Percentiles rank a stretch among this genome's conserved stretches.
These are phyloP conservation scores for Lachnellula suecica DNA, from an alignment of 2,329 filamentous ascomycete species.

Conservation along the genomic window DNA sequence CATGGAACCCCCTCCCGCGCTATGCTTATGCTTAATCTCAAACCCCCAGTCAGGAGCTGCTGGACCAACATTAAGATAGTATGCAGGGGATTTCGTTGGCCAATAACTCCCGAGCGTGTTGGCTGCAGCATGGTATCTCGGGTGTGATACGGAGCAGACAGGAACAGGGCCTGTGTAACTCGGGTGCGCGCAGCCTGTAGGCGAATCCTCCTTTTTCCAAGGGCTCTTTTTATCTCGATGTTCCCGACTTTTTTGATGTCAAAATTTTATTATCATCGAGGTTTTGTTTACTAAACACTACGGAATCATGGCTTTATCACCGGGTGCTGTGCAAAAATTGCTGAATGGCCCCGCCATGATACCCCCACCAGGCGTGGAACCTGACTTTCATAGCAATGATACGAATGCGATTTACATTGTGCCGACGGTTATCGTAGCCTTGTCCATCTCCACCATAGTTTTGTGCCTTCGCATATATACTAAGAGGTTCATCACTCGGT, in stretches of 20 bases:
- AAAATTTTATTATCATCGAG: not conserved
- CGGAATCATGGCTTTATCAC: not conserved
- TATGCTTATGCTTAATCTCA: no score
- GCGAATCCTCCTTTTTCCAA: not conserved
- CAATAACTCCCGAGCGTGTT: not conserved
- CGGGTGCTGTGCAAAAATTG: not conserved
- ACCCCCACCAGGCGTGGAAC: not conserved
- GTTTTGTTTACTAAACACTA: not conserved
- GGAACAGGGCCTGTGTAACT: not conserved
- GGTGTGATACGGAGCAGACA: not conserved
- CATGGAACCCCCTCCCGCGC: no score
- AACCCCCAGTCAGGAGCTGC: not conserved
- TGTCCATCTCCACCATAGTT: not conserved
- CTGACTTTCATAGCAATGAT: slow-evolving; percentile 2
- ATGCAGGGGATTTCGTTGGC: not conserved
- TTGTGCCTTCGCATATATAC: slow-evolving; percentile 4
- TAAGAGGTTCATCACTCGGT: not conserved
- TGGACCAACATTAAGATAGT: no score
- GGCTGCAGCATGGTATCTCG: not conserved
- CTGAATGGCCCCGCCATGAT: slow-evolving; percentile 3
- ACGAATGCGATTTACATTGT: slow-evolving; percentile 1
- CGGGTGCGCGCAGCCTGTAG: no score
- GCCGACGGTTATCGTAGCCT: not conserved
- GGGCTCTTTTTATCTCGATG: not conserved
- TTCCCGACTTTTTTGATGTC: not conserved